phyloP scores from a whole-genome alignment of 306 rosid species.

The Begonia loranthoides region DNA sequence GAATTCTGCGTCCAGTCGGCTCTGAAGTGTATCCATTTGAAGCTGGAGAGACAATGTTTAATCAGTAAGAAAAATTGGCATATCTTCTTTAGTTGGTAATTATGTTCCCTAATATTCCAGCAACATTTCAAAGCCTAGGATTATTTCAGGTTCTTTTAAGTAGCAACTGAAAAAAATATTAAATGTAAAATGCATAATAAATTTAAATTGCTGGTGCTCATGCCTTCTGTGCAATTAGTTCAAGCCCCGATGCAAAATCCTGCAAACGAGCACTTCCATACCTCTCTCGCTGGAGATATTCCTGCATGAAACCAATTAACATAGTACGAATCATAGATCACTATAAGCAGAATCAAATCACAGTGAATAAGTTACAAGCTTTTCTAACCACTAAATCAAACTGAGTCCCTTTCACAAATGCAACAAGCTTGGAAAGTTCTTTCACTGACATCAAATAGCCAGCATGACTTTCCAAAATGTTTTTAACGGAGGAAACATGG shows the following conservation, averaged over 20 bases:
- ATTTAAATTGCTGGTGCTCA: slow-evolving; percentile 8
- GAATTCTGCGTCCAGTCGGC: slow-evolving; percentile 93
- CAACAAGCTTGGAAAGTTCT: slow-evolving; percentile 95
- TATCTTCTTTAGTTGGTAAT: neutral
- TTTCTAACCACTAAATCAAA: slow-evolving; percentile 87
- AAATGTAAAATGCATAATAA: too few relatives aligned
- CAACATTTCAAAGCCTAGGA: too few relatives aligned
- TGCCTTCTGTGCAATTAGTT: slow-evolving; percentile 78
- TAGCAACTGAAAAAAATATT: too few relatives aligned
- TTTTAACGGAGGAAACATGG: slow-evolving; percentile 74
- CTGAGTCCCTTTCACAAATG: slow-evolving; percentile 94
- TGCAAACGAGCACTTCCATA: slow-evolving; percentile 80
- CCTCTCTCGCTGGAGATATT: slow-evolving; percentile 87
- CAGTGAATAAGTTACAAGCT: neutral
- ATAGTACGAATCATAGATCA: neutral
- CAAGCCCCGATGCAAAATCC: slow-evolving; percentile 90
- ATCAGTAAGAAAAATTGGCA: neutral
- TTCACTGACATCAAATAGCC: slow-evolving; percentile 89
- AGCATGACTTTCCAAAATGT: slow-evolving; percentile 87
- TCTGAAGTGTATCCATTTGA: slow-evolving; percentile 79
- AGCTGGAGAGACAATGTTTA: slow-evolving; percentile 41
- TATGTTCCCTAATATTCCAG: too few relatives aligned
- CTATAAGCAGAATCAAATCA: neutral
- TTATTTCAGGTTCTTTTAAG: too few relatives aligned
- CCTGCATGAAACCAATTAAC: slow-evolving; percentile 27